Base-by-base conservation (phyloP, 768 basidiomycete species). In the Podaxis sp. region DNA sequence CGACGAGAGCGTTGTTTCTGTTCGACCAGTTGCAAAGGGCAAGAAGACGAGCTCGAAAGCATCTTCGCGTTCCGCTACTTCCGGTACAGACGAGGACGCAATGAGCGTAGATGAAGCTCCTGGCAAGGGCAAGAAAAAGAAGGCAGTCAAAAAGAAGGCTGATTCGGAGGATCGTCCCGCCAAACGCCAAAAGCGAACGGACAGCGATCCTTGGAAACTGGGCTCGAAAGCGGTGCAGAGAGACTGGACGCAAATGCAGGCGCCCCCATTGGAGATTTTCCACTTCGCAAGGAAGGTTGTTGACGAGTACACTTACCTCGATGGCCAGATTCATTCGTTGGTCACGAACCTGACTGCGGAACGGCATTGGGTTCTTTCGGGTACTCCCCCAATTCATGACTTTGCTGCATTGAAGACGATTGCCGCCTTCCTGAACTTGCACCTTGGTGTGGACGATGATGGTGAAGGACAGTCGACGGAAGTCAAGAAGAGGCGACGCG, bases 361-460 rank as follows among this genome's bases (percentile, higher is more conserved):
- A 53, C 82, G 91, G 47, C 89, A 88, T 58, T 98, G 95, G 95
- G 92, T 98, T 5, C 80, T 98, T n/a, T 98, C 95, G 2, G 95
- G 95, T 11, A 98, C 95, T 23, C 95, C 95, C 6, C 95, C 95
- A 0, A 88, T 93, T 57, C 88, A 90, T 60, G 91, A 95, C 71
- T 97, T 98, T 70, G 88, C 85, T 1, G 87, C 93, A 2, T 74
- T 98, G 64, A 94, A 96, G 75, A 93, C 91, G 2, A 96, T 96
- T 58, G 89, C 91, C 2, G 88, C 89, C 0, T 92, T 95, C 73
- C 77, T 98, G 59, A 84, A 88, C 67, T 74, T 97, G n/a, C 94
- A 98, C 71, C 83, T 98, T 36, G 95, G 95, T 57, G 82, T 95
- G 36, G 88, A 95, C 63, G 95, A 96, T 67, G 91, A 93, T 61